Base-by-base conservation (phyloP, 2,329 filamentous ascomycete genomes). In the Talaromyces verruculosus region DNA sequence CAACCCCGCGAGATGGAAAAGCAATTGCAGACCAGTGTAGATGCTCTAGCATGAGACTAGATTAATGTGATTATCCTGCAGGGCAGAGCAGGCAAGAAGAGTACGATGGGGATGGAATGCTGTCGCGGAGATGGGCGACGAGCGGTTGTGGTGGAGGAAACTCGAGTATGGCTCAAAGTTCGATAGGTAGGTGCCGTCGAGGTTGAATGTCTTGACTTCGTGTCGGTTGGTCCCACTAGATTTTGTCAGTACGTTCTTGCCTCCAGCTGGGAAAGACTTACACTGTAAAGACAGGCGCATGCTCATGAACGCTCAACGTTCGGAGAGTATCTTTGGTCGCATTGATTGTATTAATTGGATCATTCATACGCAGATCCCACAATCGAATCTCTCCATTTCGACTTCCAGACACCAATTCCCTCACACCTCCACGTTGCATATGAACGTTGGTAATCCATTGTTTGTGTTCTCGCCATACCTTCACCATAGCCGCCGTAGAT, bases 371-470 rank as follows among this genome's bases (percentile, higher is more conserved):
- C 61, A 99, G 92, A 77, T 99, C 95, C 95, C 95, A 99, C 17
- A 99, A 84, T 76, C 92, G 93, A 69, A 99, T 91, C 75, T 95
- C 95, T 68, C 95, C 95, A 73, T 97, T 95, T 57, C 92, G 88
- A 75, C 93, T 96, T 22, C 93, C 95, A 51, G 90, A 94, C 63
- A 99, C 84, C 49, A 99, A 85, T 78, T 99, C 95, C 66, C 95
- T 86, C 78, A 97, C 89, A 2, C 95, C 95, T 67, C 95, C 95
- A 51, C 95, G 91, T 79, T 99, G 95, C 87, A 99, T 93, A 76
- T 98, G 95, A 15, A 97, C 92, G 71, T 92, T 95, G 72, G 93
- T 93, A 77, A 99, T 89, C 95, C 95, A 99, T 72, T 96, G 92
- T 67, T 90, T 89, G 74, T 98, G 94, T 72, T 97, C 92, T 75